Evolutionary conservation across 2,329 filamentous ascomycete species (phyloP), one percentile per base, ranked within the genome.

Genomic region (Fusarium sp.): DNA sequence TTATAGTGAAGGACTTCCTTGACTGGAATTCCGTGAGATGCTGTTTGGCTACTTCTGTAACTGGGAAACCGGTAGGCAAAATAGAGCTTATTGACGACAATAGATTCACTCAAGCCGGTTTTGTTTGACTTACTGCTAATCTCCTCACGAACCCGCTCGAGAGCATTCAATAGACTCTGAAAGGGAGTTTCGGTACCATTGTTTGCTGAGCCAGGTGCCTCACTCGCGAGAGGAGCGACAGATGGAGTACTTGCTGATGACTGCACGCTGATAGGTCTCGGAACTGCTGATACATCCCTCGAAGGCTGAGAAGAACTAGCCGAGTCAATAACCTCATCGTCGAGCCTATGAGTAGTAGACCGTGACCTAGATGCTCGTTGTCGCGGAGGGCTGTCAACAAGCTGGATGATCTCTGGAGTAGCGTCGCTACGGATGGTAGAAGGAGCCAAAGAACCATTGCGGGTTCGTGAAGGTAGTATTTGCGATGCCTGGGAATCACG

Each of bases 1-100:
- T 83, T 82, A 62, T 83, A 85, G 14, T 80, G 76, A 3, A 84
- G 70, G 4, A 86, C 71, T 37, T 85, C 81, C 37, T 75, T 56
- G 4, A 78, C 74, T 4, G 78, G 78, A 11, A 85, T 78, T 46
- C 75, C 82, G 70, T 83, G 82, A n/a, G 75, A 72, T 20, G 74
- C 78, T 7, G 40, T 68, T 13, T 74, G 48, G 0, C 69, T 71
- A 5, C 62, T 74, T 35, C 73, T 77, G 37, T 62, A 71, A 25
- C 52, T 56, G 9, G 77, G 76, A 27, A 80, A 76, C 30, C 65
- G 74, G 64, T 78, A 77, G 22, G 51, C 56, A 20, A 76, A 75
- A 63, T 78, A 81, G 4, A 81, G 30, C n/a, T 70, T 73, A 45
- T 75, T 77, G 22, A 77, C 54, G 1, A 75, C 55, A 13, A 48